Conservation (phyloP, 176 grass and related monocot genomes). For the Phragmites australis region DNA sequence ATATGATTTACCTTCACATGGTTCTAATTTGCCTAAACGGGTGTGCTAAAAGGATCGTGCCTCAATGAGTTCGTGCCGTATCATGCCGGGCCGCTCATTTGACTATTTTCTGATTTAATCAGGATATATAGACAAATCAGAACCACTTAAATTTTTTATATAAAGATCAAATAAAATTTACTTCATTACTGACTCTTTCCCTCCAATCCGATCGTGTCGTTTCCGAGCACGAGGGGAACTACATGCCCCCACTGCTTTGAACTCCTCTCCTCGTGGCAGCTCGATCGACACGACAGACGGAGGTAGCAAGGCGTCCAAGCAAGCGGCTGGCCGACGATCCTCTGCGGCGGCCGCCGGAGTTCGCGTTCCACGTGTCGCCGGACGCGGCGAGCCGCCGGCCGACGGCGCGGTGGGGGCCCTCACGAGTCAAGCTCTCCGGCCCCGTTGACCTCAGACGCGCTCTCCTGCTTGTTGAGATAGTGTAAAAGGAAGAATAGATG, state of each 20-base stretch:
- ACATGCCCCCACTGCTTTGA: background rate
- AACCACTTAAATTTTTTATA: no score
- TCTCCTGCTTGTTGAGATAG: background rate
- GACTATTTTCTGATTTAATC: no score
- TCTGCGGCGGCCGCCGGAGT: background rate
- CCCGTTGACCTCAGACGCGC: background rate
- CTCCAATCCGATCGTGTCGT: constrained; percentile 1
- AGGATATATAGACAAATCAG: no score
- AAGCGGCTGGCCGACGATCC: background rate
- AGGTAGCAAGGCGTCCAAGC: background rate
- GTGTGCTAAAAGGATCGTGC: no score
- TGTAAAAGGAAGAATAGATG: no score
- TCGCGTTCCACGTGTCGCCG: background rate
- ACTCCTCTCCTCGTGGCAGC: background rate
- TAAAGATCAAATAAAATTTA: no score
- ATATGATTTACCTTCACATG: no score
- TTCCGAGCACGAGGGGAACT: background rate
- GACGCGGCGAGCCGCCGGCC: background rate
- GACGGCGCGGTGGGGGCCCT: background rate
- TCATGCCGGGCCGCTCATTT: no score
- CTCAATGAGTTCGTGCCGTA: no score
- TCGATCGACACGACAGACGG: background rate
- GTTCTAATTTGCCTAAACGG: no score
- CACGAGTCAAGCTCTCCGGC: background rate
- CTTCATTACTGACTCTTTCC: no score